Evolutionary conservation across 2,329 filamentous ascomycete species (phyloP), one percentile per base, ranked within the genome.

Genomic region (Pyrenochaeta sp.): DNA sequence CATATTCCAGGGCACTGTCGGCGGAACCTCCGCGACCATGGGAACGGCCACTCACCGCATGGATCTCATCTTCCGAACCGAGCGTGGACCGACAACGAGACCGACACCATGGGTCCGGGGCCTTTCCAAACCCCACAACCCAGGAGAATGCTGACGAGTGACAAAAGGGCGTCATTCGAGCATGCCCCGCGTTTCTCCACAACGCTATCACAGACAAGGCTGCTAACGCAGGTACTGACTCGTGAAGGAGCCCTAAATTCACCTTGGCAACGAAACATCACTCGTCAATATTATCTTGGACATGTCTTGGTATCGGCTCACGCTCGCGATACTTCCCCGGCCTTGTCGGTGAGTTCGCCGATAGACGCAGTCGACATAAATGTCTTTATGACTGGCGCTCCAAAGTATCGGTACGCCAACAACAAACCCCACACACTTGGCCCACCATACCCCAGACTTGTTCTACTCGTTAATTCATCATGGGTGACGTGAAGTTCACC

Each of bases 401-500:
- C 24, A 27, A n/a, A 27, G 24, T 27, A 11, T 27, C 14, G 10
- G 24, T 27, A 11, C 3, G 10, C 24, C 14, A 27, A n/a, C 24
- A 27, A 27, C 24, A 7, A n/a, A 6, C 24, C 24, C 24, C 24
- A 27, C 24, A 7, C 5, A 27, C 10, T 27, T 11, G 10, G 14
- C 24, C 24, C 24, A 27, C 24, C 10, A 11, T 11, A 27, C 24
- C 10, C 24, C 24, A 27, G 24, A 27, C 14, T 27, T 7, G 6
- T n/a, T 20, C 18, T 14, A 5, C 7, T n/a, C 18, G n/a, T 31
- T 11, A 17, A 10, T 14, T 11, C 29, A 31, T 6, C 74, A 76
- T 5, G 87, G 83, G 82, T 87, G 87, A 58, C 86, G 67, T 84
- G 82, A 4, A 86, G 86, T 70, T 84, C 78, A 68, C 76, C 83